Evolutionary conservation across 2,329 filamentous ascomycete species (phyloP), one percentile per base, ranked within the genome.

Genomic region (Colletotrichum sp.): DNA sequence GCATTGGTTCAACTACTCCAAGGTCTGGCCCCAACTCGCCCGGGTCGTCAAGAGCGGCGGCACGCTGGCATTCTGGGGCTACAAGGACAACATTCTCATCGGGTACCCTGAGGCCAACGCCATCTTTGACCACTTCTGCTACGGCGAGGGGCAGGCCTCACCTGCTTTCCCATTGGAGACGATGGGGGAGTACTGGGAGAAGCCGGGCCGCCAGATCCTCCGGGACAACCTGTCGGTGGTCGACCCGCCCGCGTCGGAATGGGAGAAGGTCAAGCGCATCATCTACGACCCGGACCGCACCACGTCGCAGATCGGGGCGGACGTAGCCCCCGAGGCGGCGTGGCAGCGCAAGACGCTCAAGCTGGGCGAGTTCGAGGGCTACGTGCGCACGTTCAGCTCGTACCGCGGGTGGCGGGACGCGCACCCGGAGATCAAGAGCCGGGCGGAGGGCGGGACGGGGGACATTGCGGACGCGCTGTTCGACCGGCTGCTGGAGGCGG

Each of bases 51-150:
- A 88, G 65, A 81, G 82, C 3, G 90, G 90, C 16, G 92, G 91
- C 18, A 91, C 90, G 1, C 79, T 94, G n/a, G 91, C 91, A 0
- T 92, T 92, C 80, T 93, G 90, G 90, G 92, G 91, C 3, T 94
- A 94, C 82, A 92, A 91, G 79, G 92, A 94, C 82, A 91, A 90
- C 79, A 85, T 92, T 38, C 87, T 94, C 67, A 82, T 92, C 18
- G 88, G 90, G 26, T 87, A 87, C 77, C 87, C 89, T 8, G 79
- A 80, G 38, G 90, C 90, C 18, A 92, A 89, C 28, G 80, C 81
- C 60, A 85, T 93, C 28, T 86, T 93, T 80, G 84, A 90, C 79
- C 82, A 84, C 32, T 93, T 90, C 78, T 87, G 88, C 75, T 93
- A 93, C 83, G 88, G 87, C 8, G 81, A 85, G 18, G 86, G 84